These are phyloP conservation scores for Yamadazyma ubonensis DNA, from an alignment of 805 yeast species.

Conservation along the genomic window DNA sequence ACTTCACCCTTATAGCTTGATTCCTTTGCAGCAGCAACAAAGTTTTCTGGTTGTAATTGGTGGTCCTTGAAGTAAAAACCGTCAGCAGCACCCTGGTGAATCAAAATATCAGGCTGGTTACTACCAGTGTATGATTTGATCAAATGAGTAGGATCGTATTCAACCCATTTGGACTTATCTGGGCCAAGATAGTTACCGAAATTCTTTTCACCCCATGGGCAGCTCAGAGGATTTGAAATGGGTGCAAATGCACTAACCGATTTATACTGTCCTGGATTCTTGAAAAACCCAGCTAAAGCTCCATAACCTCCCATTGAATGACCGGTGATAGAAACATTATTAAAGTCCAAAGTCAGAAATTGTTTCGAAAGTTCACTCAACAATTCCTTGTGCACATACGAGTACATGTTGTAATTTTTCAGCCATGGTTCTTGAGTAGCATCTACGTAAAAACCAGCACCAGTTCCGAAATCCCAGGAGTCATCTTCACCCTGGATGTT, in stretches of 20 bases:
- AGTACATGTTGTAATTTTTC: slow-evolving; percentile 79
- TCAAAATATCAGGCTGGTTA: slow-evolving; percentile 56
- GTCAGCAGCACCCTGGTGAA: slow-evolving; percentile 82
- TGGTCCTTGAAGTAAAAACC: slow-evolving; percentile 58
- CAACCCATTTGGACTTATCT: slow-evolving; percentile 59
- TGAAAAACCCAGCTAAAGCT: slow-evolving; percentile 66
- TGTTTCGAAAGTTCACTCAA: slow-evolving; percentile 48
- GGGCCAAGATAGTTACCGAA: slow-evolving; percentile 75
- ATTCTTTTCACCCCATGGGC: slow-evolving; percentile 88
- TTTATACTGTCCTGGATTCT: slow-evolving; percentile 68
- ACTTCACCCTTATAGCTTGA: slow-evolving; percentile 61
- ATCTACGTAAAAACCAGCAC: slow-evolving; percentile 93
- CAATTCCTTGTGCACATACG: slow-evolving; percentile 75
- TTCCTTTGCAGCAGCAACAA: slow-evolving; percentile 58
- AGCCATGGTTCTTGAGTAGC: slow-evolving; percentile 74
- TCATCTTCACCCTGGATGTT: slow-evolving; percentile 77
- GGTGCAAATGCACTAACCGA: slow-evolving; percentile 92
- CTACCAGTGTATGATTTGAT: slow-evolving; percentile 57
- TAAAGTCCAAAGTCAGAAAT: slow-evolving; percentile 55
- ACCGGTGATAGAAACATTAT: slow-evolving; percentile 76
- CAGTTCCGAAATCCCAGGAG: slow-evolving; percentile 87
- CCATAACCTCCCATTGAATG: slow-evolving; percentile 99
- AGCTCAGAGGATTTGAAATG: slow-evolving; percentile 70
- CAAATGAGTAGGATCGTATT: slow-evolving; percentile 84
- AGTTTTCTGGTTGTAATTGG: slow-evolving; percentile 75